Percentiles rank a stretch among this genome's conserved stretches.
phyloP scores from a whole-genome alignment of 768 basidiomycete species.

The Tulasnella sp. region DNA sequence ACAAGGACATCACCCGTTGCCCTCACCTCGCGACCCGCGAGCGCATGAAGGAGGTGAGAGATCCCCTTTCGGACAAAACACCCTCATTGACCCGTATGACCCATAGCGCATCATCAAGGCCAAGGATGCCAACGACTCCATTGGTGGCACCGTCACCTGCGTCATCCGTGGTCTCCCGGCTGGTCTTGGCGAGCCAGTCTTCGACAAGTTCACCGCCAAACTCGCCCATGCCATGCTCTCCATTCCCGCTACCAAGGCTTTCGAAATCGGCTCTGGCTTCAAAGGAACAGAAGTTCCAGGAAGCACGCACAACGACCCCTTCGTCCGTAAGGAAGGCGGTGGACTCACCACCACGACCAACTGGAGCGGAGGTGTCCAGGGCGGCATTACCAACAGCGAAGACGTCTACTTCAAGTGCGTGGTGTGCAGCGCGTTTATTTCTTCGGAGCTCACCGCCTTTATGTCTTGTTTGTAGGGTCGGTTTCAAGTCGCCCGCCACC shows the following conservation, averaged over 20 bases:
- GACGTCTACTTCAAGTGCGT: constrained; percentile 89
- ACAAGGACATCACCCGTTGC: constrained; percentile 76
- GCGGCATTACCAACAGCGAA: constrained; percentile 95
- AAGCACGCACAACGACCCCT: constrained; percentile 85
- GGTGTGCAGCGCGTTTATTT: neutral
- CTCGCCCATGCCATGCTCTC: constrained; percentile 98
- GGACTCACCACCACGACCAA: constrained; percentile 76
- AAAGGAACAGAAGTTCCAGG: constrained; percentile 88
- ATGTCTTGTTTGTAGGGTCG: constrained; percentile 42
- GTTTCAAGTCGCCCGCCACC: constrained; percentile 97
- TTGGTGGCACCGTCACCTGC: constrained; percentile 96
- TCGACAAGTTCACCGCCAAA: constrained; percentile 95
- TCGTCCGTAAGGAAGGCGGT: constrained; percentile 43
- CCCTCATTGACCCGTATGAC: constrained; percentile 1
- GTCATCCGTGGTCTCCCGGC: constrained; percentile 82
- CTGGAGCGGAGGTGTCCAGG: constrained; percentile 96
- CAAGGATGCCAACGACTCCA: constrained; percentile 82
- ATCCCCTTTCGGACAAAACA: neutral
- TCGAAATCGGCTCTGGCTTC: constrained; percentile 97
- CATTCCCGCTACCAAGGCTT: constrained; percentile 95
- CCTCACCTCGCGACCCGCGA: constrained; percentile 82
- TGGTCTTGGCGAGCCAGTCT: constrained; percentile 92
- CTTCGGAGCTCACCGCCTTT: neutral
- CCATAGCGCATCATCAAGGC: constrained; percentile 82
- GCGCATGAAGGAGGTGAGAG: constrained; percentile 44